Base-by-base conservation (phyloP, 345 rosid genomes). In the Dipteronia sinensis region DNA sequence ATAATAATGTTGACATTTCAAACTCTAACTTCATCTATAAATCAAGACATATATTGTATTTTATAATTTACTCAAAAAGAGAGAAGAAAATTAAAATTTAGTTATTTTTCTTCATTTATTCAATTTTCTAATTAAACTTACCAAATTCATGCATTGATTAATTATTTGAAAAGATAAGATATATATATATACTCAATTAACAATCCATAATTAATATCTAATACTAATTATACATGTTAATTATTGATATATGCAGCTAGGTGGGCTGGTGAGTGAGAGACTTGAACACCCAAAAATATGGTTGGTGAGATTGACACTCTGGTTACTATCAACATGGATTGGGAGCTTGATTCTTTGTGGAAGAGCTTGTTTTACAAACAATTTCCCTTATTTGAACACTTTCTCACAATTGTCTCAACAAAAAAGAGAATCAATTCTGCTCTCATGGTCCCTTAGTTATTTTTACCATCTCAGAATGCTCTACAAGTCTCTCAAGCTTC, bases 291-390 rank as follows among this genome's bases (percentile, higher is more conserved):
- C 98, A 31, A 92, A 83, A 87, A 79, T 82, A 55, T 87, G 93
- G 94, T n/a, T 88, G 71, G 72, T 94, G 79, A 80, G 88, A 69
- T 23, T 79, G 75, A 79, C 78, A 11, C 69, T 94, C 7, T 91
- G 92, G 93, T 15, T 77, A 42, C 85, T 94, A 27, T 94, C 98
- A 1, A 92, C 98, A 61, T 76, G 88, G 85, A 72, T 92, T 17
- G 98, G 98, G 15, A 90, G 89, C 38, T 76, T 94, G 16, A n/a
- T 91, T 25, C 19, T 92, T n/a, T 91, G 98, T 76, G 97, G 98
- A 23, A n/a, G 83, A 17, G 15, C 22, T 20, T 83, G 91, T 89
- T 71, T 92, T 55, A 61, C 89, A 6, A 69, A 81, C 55, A 44
- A 68, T 3, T 94, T 85, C 75, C 97, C 98, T 0, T 94, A 77